Conservation (phyloP, 78 protist species). For the Pigoraptor vietnamica region DNA sequence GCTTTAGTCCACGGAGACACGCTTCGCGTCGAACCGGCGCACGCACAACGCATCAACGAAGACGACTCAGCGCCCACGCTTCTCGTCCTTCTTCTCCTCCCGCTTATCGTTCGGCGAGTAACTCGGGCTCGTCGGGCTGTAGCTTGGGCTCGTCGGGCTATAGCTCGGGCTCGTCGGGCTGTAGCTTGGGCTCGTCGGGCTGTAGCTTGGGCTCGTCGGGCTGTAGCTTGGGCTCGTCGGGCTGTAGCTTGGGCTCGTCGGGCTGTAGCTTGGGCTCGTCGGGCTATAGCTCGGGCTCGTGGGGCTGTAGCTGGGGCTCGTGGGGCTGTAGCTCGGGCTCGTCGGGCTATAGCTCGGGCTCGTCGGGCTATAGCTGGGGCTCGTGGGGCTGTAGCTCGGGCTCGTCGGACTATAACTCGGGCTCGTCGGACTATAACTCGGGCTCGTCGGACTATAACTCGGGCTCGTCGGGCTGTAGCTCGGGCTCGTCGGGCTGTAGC, state of each 20-base stretch:
- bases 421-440: conserved; percentile 58
- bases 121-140: conserved; percentile 50
- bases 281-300: conserved; percentile 74
- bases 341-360: conserved; percentile 74
- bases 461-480: conserved; percentile 70
- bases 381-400: conserved; percentile 66
- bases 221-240: conserved; percentile 69
- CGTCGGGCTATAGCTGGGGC: conserved; percentile 73
- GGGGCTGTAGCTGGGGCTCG: conserved; percentile 67
- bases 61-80: too few relatives aligned
- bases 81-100: too few relatives aligned
- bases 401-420: conserved; percentile 77
- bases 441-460: conserved; percentile 47
- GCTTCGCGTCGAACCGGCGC: too few relatives aligned
- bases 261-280: conserved; percentile 62
- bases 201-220: conserved; percentile 64
- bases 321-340: conserved; percentile 66
- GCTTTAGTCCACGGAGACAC: too few relatives aligned
- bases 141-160: conserved; percentile 56
- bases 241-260: conserved; percentile 67
- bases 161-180: conserved; percentile 63
- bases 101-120: conserved; percentile 52
- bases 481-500: conserved; percentile 68
- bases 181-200: conserved; percentile 75
- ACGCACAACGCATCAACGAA: too few relatives aligned